Conservation (phyloP, 1,284 basidiomycete species). For the Sporisorium sorghi region DNA sequence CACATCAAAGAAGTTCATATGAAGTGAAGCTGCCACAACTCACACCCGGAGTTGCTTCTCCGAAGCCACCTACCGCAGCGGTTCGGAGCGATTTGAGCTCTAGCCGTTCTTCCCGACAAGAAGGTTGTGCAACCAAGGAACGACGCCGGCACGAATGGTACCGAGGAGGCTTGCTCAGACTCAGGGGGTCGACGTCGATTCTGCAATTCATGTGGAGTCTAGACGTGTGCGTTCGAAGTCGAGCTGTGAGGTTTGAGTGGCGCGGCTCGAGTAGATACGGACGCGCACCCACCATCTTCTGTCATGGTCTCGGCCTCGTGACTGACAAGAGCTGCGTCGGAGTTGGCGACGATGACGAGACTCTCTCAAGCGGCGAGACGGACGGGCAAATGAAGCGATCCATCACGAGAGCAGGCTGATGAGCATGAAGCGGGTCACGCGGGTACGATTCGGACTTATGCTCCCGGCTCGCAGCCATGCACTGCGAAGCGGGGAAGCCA, state of each 20-base stretch:
- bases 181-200: neutral
- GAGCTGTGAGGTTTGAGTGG: neutral
- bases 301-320: neutral
- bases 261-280: neutral
- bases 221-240: neutral
- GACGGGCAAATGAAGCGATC: neutral
- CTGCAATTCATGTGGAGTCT: neutral
- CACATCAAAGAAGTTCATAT: no score
- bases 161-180: neutral
- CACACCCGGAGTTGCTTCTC: no score
- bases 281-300: neutral
- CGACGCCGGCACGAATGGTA: neutral
- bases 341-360: neutral
- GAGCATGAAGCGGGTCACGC: no score
- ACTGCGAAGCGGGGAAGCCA: neutral
- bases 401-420: neutral
- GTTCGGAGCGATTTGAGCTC: no score
- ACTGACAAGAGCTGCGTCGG: neutral
- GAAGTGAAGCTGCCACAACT: no score
- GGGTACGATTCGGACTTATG: neutral
- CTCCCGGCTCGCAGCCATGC: neutral
- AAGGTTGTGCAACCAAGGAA: neutral
- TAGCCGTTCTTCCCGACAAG: neutral
- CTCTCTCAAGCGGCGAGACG: no score
- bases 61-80: no score